Conservation (phyloP, 2,329 filamentous ascomycete genomes). For the Phyllosticta citribraziliensis region DNA sequence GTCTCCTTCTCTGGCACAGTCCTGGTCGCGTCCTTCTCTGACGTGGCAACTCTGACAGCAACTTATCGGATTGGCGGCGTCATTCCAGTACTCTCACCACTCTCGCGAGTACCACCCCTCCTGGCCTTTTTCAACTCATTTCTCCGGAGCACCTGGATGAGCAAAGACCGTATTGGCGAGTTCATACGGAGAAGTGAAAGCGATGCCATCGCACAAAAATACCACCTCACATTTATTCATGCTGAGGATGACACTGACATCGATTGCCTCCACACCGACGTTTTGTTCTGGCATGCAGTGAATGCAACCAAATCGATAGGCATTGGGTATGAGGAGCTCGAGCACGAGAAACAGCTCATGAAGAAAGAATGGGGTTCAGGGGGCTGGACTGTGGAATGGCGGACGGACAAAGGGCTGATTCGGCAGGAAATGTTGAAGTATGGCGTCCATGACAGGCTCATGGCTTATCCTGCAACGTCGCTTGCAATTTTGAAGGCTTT, state of each 20-base stretch:
- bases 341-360: constrained; percentile 31
- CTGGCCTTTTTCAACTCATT: constrained; percentile 35
- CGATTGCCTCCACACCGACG: constrained; percentile 40
- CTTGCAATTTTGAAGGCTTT: constrained; percentile 43
- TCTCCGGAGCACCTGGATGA: constrained; percentile 43
- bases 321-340: constrained; percentile 37
- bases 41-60: constrained; percentile 43
- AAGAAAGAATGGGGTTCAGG: constrained; percentile 37
- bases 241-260: constrained; percentile 45
- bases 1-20: constrained; percentile 45
- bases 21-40: constrained; percentile 47
- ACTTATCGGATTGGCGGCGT: constrained; percentile 49
- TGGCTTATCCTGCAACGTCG: constrained; percentile 47
- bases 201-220: constrained; percentile 26
- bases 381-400: constrained; percentile 42
- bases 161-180: constrained; percentile 38
- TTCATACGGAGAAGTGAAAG: constrained; percentile 29
- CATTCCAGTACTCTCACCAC: constrained; percentile 44
- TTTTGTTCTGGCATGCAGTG: constrained; percentile 46
- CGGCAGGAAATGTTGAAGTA: constrained; percentile 46
- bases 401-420: constrained; percentile 39
- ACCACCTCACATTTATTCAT: constrained; percentile 41
- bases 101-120: constrained; percentile 37
- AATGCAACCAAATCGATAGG: constrained; percentile 34
- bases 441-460: constrained; percentile 48